phyloP scores from a whole-genome alignment of 169 alveolate species.

The Plasmodium malariae region DNA sequence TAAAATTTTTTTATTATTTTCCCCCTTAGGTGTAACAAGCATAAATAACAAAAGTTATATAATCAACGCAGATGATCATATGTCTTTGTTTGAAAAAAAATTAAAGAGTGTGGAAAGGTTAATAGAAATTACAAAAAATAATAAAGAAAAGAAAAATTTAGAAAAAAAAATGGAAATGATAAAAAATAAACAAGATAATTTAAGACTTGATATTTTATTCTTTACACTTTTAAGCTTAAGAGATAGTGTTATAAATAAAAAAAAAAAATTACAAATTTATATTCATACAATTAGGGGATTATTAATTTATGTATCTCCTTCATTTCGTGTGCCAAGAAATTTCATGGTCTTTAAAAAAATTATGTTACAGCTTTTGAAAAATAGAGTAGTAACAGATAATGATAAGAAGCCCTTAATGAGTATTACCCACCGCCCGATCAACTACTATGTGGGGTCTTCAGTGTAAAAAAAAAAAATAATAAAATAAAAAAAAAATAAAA shows the following conservation, averaged over 20 bases:
- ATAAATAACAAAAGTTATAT: constrained; percentile 38
- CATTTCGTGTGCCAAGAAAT: constrained; percentile 85
- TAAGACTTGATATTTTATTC: constrained; percentile 75
- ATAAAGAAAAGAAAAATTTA: constrained; percentile 19
- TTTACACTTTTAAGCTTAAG: constrained; percentile 82
- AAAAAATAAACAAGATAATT: constrained; percentile 41
- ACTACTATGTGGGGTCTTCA: constrained; percentile 28
- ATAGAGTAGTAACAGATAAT: constrained; percentile 13
- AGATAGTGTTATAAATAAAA: constrained; percentile 85
- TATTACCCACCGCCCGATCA: constrained; percentile 19
- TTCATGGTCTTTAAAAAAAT: constrained; percentile 86
- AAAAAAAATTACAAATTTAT: constrained; percentile 77
- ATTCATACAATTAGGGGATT: constrained; percentile 80
- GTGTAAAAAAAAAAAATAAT: constrained; percentile 27
- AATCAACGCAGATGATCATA: constrained; percentile 75
- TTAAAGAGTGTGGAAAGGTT: constrained; percentile 4
- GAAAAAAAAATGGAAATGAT: constrained; percentile 18
- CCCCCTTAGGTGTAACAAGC: constrained; percentile 68
- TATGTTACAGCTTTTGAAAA: constrained; percentile 49
- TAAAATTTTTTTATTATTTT: constrained; percentile 33
- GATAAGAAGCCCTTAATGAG: constrained; percentile 9
- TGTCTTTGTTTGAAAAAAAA: constrained; percentile 30
- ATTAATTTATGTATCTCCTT: constrained; percentile 77
- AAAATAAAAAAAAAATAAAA: neutral
- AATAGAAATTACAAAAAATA: constrained; percentile 5